Conservation (phyloP, 306 rosid species). For the Prunus armeniaca region DNA sequence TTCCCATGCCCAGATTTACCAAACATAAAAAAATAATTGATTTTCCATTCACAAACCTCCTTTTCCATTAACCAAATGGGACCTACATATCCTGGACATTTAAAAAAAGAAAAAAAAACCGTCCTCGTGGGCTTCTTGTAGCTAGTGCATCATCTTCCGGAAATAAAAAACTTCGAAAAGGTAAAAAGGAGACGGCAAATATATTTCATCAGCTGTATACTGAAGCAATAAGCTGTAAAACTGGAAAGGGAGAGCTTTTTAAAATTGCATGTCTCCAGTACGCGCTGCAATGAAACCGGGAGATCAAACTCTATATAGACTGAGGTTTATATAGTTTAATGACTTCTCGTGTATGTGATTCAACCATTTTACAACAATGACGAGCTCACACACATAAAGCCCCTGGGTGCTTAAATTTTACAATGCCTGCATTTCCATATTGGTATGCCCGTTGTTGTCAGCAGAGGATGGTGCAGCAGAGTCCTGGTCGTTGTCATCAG, state of each 20-base stretch:
- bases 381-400: slow-evolving; percentile 6
- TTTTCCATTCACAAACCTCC: too few species aligned
- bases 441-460: slow-evolving; percentile 49
- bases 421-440: slow-evolving; percentile 82
- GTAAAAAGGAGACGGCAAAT: not conserved
- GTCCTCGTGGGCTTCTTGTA: too few species aligned
- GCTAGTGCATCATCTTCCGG: too few species aligned
- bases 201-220: not conserved
- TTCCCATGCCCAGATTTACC: too few species aligned
- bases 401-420: slow-evolving; percentile 29
- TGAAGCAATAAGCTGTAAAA: not conserved
- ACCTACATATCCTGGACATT: too few species aligned
- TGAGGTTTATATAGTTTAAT: not conserved
- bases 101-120: too few species aligned
- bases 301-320: not conserved
- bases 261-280: not conserved
- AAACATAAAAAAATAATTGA: too few species aligned
- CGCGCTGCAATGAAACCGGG: not conserved
- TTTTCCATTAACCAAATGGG: too few species aligned
- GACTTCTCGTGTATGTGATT: slow-evolving; percentile 3
- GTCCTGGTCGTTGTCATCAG: slow-evolving; percentile 36
- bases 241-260: not conserved
- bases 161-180: slow-evolving; percentile 14
- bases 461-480: slow-evolving; percentile 47
- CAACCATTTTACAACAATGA: slow-evolving; percentile 4